A percentile compares a stretch with the other conserved stretches of the same genome.
phyloP scores from a whole-genome alignment of 352 stramenopile genomes.

The Phytopythium montanum region DNA sequence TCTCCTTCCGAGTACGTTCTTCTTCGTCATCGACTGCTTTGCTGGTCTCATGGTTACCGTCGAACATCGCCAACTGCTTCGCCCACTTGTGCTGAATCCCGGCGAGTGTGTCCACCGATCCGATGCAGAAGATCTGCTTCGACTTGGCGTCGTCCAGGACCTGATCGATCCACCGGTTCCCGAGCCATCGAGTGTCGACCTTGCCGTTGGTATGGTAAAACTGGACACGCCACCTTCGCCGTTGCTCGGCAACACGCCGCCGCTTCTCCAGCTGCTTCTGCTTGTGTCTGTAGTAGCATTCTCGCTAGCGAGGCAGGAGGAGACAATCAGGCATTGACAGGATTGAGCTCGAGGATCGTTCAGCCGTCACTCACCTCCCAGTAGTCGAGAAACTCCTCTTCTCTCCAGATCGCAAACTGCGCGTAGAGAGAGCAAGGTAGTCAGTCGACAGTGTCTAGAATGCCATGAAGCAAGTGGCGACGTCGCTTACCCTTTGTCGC shows the following conservation, averaged over 20 bases:
- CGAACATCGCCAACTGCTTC: slow-evolving; percentile 18
- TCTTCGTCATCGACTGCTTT: slow-evolving; percentile 21
- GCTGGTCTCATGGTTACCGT: not conserved
- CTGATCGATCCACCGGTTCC: slow-evolving; percentile 35
- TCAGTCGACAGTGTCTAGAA: not conserved
- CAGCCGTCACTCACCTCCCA: slow-evolving; percentile 48
- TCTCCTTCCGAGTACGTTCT: slow-evolving; percentile 7
- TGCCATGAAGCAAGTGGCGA: not conserved
- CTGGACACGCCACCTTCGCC: slow-evolving; percentile 45
- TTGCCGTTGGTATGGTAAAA: slow-evolving; percentile 58
- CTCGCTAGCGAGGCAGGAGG: slow-evolving; percentile 37
- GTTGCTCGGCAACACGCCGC: slow-evolving; percentile 43
- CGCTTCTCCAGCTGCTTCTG: slow-evolving; percentile 25
- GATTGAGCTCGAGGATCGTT: too few species aligned
- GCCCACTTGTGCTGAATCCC: slow-evolving; percentile 53
- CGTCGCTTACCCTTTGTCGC: slow-evolving; percentile 30
- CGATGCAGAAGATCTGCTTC: slow-evolving; percentile 46
- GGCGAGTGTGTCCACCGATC: slow-evolving; percentile 44
- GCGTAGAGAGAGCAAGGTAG: not conserved
- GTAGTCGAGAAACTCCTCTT: slow-evolving; percentile 80
- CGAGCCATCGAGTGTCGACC: slow-evolving; percentile 47
- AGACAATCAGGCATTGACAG: not conserved
- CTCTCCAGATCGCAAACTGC: slow-evolving; percentile 66
- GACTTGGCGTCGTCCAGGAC: slow-evolving; percentile 48
- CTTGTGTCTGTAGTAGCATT: slow-evolving; percentile 48